Evolutionary conservation across 192 early-diverging fungal species (phyloP), one percentile per base, ranked within the genome.

Genomic region (Coemansia umbellata): DNA sequence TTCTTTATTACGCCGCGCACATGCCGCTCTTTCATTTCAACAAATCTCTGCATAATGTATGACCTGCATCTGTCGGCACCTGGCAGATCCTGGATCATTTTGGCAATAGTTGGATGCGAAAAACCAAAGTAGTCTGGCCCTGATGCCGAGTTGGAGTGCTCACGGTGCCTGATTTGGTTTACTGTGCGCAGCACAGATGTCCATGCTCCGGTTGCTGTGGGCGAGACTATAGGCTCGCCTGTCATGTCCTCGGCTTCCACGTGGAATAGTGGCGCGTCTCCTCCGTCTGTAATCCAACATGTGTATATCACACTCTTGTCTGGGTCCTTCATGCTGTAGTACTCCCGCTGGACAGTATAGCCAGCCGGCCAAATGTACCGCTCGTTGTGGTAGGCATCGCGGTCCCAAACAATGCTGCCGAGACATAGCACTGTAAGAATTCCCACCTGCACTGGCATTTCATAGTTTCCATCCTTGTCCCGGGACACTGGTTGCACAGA

Each of bases 111-210:
- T 3, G 88, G 87, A 40, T 91, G 85, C 11, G 90, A 84, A 43
- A 96, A 88, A 0, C 93, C 93, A 78, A 89, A 96, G 55, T 90
- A 92, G 51, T 96, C 93, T 4, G 92, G 92, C 8, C 93, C 92
- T 8, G 83, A 87, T 1, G 87, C 88, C 23, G 88, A 90, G 59
- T 89, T 90, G 8, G 85, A 84, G 37, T 88, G 85, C 27, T 91
- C 86, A 7, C 86, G 82, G 22, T 87, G 77, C 23, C 91, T 80
- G 43, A 96, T 80, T 17, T 80, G 79, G 67, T 96, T 91, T 5
- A 88, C 88, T 8, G 76, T 78, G 58, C 86, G 86, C 30, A 94
- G 79, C 33, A 94, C 80, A 3, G 83, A 66, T 0, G 86, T 87
- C 93, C 92, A 96, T n/a, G 92, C 93, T 13, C 91, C 91, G 0